phyloP scores from a whole-genome alignment of 2,329 filamentous ascomycete species.

The Thyridium curvatum region DNA sequence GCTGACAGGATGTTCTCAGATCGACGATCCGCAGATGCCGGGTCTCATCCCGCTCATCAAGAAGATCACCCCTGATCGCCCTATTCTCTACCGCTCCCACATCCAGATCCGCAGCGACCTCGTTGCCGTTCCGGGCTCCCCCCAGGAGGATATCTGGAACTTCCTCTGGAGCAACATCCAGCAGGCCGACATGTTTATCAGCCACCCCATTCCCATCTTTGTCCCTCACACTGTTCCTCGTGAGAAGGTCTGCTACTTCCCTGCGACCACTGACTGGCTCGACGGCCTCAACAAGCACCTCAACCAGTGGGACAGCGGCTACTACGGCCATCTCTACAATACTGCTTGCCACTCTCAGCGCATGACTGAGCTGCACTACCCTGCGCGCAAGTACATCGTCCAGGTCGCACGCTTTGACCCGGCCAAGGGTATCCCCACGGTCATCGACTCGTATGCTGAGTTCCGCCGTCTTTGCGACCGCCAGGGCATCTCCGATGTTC shows the following conservation, averaged over 20 bases:
- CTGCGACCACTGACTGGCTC: conserved; percentile 78
- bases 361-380: conserved; percentile 53
- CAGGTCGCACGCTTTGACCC: conserved; percentile 81
- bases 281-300: conserved; percentile 76
- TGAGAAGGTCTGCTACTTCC: conserved; percentile 66
- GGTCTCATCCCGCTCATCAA: conserved; percentile 72
- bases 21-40: conserved; percentile 84
- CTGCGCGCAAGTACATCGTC: conserved; percentile 64
- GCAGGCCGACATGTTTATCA: conserved; percentile 71
- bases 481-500: conserved; percentile 42
- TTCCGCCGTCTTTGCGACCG: conserved; percentile 58
- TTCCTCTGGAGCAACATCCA: conserved; percentile 70
- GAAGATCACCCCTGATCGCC: conserved; percentile 61
- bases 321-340: conserved; percentile 72
- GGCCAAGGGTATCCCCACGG: conserved; percentile 73
- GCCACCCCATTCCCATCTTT: conserved; percentile 71
- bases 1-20: conserved; percentile 26
- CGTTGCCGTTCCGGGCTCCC: conserved; percentile 52
- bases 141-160: conserved; percentile 68
- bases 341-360: conserved; percentile 50
- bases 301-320: conserved; percentile 62
- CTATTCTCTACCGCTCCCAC: conserved; percentile 75
- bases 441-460: conserved; percentile 69
- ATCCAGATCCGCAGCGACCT: conserved; percentile 78
- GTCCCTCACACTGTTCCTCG: conserved; percentile 61